These are phyloP conservation scores for Termitomyces sp. DNA, from an alignment of 768 basidiomycete species.

Conservation along the genomic window DNA sequence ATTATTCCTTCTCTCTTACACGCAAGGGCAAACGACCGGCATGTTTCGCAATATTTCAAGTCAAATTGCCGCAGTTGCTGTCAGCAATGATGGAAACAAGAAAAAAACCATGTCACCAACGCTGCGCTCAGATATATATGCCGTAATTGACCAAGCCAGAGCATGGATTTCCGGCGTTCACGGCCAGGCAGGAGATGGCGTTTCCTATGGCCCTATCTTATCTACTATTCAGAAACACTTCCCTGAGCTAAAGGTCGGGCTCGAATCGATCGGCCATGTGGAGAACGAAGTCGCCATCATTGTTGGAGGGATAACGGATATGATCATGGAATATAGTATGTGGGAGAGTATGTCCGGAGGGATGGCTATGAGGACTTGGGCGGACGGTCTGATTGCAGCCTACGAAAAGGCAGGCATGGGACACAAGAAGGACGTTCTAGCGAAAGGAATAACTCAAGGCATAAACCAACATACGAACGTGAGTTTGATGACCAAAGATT, in stretches of 20 bases:
- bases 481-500: constrained; percentile 46
- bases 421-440: constrained; percentile 34
- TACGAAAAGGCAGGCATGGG: constrained; percentile 26
- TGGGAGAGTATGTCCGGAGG: constrained; percentile 52
- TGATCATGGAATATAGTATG: constrained; percentile 49
- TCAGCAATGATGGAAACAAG: constrained; percentile 27
- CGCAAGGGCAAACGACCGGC: neutral
- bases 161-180: constrained; percentile 37
- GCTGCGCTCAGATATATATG: constrained; percentile 46
- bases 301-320: constrained; percentile 48
- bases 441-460: constrained; percentile 44
- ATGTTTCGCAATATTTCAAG: constrained; percentile 46
- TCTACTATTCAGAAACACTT: constrained; percentile 44
- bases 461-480: constrained; percentile 45
- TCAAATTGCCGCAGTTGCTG: constrained; percentile 29
- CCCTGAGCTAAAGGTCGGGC: constrained; percentile 35
- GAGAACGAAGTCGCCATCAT: constrained; percentile 45
- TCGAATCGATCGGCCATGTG: constrained; percentile 39
- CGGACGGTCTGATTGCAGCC: constrained; percentile 39
- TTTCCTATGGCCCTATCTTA: constrained; percentile 41
- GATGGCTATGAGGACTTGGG: constrained; percentile 54
- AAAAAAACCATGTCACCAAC: constrained; percentile 44
- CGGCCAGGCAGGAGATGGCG: constrained; percentile 49
- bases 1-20: neutral
- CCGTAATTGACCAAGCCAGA: constrained; percentile 39